phyloP scores from a whole-genome alignment of 2,329 filamentous ascomycete genomes.

The Talaromyces sp. region DNA sequence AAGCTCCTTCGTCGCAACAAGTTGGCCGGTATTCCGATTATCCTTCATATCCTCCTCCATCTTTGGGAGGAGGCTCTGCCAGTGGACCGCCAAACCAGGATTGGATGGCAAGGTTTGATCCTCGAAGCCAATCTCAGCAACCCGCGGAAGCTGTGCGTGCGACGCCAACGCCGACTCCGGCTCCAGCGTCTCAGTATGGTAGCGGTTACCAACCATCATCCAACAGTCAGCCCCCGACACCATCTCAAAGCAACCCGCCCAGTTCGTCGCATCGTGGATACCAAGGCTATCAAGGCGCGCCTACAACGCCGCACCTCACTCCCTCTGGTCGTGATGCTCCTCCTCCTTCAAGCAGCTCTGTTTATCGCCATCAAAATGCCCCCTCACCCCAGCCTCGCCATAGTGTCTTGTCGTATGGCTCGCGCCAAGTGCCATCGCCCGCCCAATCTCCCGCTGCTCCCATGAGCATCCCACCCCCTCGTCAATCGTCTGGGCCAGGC shows the following conservation, averaged over 20 bases:
- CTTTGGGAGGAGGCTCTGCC: conserved; percentile 20
- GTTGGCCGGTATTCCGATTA: conserved; percentile 26
- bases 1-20: conserved; percentile 10
- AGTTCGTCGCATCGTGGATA: conserved; percentile 5
- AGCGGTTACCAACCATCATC: conserved; percentile 4
- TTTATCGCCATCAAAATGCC: conserved; percentile 16
- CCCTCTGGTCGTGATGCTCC: conserved; percentile 26
- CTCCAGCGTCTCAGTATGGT: conserved; percentile 25
- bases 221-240: conserved; percentile 6
- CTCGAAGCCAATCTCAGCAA: conserved; percentile 26
- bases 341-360: conserved; percentile 15
- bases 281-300: conserved; percentile 13
- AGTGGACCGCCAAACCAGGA: conserved; percentile 27
- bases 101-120: conserved; percentile 40
- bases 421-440: conserved; percentile 26
- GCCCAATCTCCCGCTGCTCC: conserved; percentile 25
- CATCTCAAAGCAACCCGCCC: conserved; percentile 5
- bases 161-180: conserved; percentile 31
- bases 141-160: conserved; percentile 18
- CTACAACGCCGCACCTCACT: conserved; percentile 10
- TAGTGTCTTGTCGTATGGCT: conserved; percentile 23
- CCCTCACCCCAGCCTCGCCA: conserved; percentile 28
- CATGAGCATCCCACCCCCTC: conserved; percentile 22
- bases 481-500: conserved; percentile 19
- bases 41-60: conserved; percentile 22